Percentiles rank a stretch among this genome's conserved stretches.
Conservation (phyloP, 805 yeast species). For the Priceomyces castillae region DNA sequence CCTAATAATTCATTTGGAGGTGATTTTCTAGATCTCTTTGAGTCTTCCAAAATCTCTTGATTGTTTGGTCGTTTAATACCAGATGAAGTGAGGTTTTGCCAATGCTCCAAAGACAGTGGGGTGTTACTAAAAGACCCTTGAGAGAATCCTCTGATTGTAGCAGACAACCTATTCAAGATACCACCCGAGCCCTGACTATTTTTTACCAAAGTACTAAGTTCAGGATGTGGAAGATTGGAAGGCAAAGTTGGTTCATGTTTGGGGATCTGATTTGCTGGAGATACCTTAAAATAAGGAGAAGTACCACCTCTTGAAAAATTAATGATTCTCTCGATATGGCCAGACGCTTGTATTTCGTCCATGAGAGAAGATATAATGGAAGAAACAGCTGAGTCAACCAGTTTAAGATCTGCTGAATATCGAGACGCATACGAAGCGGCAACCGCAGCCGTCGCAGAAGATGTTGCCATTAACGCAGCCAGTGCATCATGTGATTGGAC, state of each 20-base stretch:
- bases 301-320: slow-evolving; percentile 20
- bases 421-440: slow-evolving; percentile 34
- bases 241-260: slow-evolving; percentile 4
- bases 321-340: slow-evolving; percentile 22
- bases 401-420: slow-evolving; percentile 18
- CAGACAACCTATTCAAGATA: slow-evolving; percentile 6
- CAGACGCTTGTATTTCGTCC: slow-evolving; percentile 18
- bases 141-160: slow-evolving; percentile 4
- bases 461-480: slow-evolving; percentile 33
- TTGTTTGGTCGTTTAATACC: slow-evolving; percentile 4
- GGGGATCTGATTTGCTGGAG: background rate
- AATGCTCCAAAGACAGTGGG: slow-evolving; percentile 8
- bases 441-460: slow-evolving; percentile 36
- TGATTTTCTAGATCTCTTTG: slow-evolving; percentile 5
- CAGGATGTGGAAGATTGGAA: slow-evolving; percentile 8
- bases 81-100: slow-evolving; percentile 3
- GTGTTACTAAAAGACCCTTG: background rate
- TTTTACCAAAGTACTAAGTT: slow-evolving; percentile 9
- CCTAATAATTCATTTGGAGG: slow-evolving; percentile 1
- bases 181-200: slow-evolving; percentile 5
- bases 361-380: slow-evolving; percentile 21
- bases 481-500: slow-evolving; percentile 31
- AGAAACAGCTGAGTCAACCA: slow-evolving; percentile 23
- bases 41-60: slow-evolving; percentile 1
- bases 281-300: slow-evolving; percentile 5